Evolutionary conservation across 441 rosid genomes (phyloP).

Genomic region (Flueggea neowawraea): DNA sequence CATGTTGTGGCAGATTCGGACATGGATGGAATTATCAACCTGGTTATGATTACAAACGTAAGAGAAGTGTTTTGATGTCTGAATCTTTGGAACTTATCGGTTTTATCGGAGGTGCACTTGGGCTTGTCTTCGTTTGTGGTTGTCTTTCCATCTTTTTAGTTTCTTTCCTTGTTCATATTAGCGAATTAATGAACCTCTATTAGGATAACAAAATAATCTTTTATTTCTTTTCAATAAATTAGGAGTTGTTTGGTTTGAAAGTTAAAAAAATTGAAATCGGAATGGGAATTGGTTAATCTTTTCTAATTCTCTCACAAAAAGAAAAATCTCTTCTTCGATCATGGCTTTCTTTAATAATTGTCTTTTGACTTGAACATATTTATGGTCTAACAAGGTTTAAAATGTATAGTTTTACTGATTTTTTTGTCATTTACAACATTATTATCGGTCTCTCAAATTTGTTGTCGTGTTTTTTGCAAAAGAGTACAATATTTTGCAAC

Average conservation of each 20-base stretch:
- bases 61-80: conserved; percentile 5
- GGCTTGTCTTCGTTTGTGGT: conserved; percentile 28
- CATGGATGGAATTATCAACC: conserved; percentile 28
- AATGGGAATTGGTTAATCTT: no score
- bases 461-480: no score
- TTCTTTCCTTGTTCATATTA: conserved; percentile 25
- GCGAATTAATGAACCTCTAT: neutral
- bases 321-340: no score
- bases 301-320: no score
- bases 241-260: neutral
- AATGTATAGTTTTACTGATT: no score
- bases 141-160: conserved; percentile 30
- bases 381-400: no score
- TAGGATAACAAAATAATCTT: neutral
- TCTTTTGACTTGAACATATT: no score
- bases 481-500: no score
- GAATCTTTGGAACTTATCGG: conserved; percentile 19
- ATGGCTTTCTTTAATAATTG: no score
- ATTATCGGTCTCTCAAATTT: no score
- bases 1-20: neutral
- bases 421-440: no score
- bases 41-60: conserved; percentile 12
- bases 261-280: no score
- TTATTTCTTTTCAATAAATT: neutral
- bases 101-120: conserved; percentile 24